Conservation (phyloP, 225 moss, liverwort and hornwort genomes). For the Ulota crispa region DNA sequence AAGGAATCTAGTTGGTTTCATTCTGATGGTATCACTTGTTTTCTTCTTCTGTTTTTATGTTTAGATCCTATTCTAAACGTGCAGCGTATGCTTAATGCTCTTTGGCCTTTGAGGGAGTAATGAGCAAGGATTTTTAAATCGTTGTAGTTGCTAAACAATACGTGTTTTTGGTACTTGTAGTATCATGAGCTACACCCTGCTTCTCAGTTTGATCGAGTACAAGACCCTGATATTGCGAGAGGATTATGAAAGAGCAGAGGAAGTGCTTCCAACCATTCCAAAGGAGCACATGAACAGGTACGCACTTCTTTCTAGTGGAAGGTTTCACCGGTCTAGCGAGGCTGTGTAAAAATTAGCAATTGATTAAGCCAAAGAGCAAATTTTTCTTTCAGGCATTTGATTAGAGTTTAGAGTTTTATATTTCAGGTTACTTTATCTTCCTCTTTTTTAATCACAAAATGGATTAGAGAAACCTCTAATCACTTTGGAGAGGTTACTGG, state of each 20-base stretch:
- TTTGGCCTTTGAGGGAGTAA: not conserved
- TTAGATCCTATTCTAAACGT: not conserved
- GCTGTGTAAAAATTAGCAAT: not conserved
- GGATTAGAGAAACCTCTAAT: not conserved
- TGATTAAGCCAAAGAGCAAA: not conserved
- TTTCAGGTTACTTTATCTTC: not conserved
- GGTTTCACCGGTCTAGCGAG: not conserved
- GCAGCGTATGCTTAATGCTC: not conserved
- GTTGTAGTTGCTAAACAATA: not conserved
- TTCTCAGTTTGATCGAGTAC: conserved; percentile 95
- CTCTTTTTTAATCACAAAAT: not conserved
- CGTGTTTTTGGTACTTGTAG: conserved; percentile 37
- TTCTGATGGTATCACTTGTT: not conserved
- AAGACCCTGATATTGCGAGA: conserved; percentile 86
- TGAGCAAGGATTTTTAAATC: not conserved
- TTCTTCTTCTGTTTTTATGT: not conserved
- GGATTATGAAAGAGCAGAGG: conserved; percentile 79
- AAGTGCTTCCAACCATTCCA: conserved; percentile 85
- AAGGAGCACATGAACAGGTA: conserved; percentile 93
- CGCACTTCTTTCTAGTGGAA: not conserved
- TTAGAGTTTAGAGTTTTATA: not conserved
- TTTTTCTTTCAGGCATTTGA: not conserved
- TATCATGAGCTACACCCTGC: conserved; percentile 97
- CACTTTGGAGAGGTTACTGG: not conserved
- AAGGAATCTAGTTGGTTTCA: not conserved